phyloP scores from a whole-genome alignment of 2,329 filamentous ascomycete genomes.

The Pseudophaeomoniella oleicola region DNA sequence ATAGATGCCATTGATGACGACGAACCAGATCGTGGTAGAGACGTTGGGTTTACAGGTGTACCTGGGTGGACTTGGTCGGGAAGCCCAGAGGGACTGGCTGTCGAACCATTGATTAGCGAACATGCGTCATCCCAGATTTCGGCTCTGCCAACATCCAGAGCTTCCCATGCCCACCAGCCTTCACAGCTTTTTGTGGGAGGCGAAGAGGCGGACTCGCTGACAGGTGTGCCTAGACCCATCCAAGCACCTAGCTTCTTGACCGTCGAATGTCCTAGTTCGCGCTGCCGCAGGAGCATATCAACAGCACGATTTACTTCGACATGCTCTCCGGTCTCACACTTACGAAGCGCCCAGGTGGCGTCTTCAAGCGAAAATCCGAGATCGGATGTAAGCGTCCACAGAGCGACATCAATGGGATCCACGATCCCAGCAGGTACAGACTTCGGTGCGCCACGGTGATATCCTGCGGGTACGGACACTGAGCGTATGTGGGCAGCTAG shows the following conservation, averaged over 20 bases:
- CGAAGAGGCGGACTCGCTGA: no score
- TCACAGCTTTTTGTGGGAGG: no score
- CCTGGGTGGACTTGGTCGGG: no score
- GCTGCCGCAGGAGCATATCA: constrained; percentile 26
- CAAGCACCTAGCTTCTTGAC: background rate
- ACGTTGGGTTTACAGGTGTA: no score
- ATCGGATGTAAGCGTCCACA: constrained; percentile 39
- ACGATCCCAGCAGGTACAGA: constrained; percentile 20
- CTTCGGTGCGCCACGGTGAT: constrained; percentile 8
- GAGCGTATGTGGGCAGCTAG: constrained; percentile 8
- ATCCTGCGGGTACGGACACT: constrained; percentile 8
- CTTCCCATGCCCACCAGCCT: no score
- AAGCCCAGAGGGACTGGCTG: no score
- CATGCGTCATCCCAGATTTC: no score
- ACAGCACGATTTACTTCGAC: constrained; percentile 43
- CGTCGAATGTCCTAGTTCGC: background rate
- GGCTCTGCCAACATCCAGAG: no score
- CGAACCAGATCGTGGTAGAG: no score
- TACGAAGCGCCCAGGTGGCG: constrained; percentile 41
- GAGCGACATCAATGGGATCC: constrained; percentile 42
- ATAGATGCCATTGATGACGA: no score
- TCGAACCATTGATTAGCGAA: no score
- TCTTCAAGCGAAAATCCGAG: constrained; percentile 43
- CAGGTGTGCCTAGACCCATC: background rate
- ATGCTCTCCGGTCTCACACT: constrained; percentile 46